Percentiles rank a stretch among this genome's conserved stretches.
These are phyloP conservation scores for Scheffersomyces titani DNA, from an alignment of 1,139 yeast species.

Conservation along the genomic window DNA sequence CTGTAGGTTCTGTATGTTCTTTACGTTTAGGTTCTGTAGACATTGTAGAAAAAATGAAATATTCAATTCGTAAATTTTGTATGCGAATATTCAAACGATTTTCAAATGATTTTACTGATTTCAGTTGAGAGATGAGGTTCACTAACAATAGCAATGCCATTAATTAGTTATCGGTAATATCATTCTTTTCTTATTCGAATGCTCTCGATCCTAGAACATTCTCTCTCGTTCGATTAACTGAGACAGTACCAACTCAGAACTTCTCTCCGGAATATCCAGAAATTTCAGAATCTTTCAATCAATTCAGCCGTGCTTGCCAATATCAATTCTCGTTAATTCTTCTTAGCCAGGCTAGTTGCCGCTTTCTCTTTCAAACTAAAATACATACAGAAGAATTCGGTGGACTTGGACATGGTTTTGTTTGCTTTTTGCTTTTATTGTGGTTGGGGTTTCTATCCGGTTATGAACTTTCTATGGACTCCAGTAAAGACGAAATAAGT, in stretches of 20 bases:
- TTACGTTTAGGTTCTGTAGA: neutral
- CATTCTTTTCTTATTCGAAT: neutral
- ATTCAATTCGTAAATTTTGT: neutral
- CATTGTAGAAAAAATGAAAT: neutral
- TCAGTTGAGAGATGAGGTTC: neutral
- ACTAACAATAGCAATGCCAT: neutral
- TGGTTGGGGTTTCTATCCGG: neutral
- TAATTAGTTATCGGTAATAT: neutral
- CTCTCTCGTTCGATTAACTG: neutral
- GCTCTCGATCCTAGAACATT: neutral
- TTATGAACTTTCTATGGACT: neutral
- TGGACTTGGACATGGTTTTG: constrained; percentile 16
- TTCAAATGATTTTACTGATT: neutral
- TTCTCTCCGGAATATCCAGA: neutral
- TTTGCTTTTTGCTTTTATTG: neutral
- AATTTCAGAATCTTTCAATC: neutral
- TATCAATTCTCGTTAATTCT: neutral
- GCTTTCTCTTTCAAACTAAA: neutral
- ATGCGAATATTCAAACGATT: neutral
- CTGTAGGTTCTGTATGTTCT: neutral
- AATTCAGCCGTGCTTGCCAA: neutral
- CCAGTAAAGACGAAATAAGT: neutral
- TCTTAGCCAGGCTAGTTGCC: neutral
- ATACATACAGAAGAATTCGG: constrained; percentile 20
- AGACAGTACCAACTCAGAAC: neutral